Evolutionary conservation across 2,329 filamentous ascomycete genomes (phyloP), one percentile per base, ranked within the genome.

Genomic region (Epichloe glyceriae): DNA sequence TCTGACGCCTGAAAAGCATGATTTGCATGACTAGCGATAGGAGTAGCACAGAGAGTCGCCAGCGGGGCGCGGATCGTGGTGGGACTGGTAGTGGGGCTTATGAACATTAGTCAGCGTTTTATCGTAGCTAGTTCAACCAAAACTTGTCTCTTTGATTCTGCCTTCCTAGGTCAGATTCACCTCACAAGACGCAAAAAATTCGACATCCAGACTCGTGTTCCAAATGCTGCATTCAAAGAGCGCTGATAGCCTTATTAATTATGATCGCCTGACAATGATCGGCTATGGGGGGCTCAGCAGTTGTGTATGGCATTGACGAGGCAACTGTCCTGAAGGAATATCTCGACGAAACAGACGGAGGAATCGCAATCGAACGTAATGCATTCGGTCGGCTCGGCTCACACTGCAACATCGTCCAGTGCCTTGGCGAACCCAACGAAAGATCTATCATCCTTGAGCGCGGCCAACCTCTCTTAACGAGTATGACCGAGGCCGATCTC

Each of bases 231-330:
- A 38, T 17, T 48, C 45, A 10, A 5, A 51, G 14, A 51, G 8
- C 8, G 26, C 26, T 30, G 3, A 3, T 30, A 4, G 8, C 26
- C 26, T 4, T 4, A 30, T 30, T 4, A 0, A 30, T 4, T 30
- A 52, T 46, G 33, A 50, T 12, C 34, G 22, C 22, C 47, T 52
- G 14, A 46, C 34, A 14, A 15, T 30, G 35, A 52, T 52, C 20
- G 46, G 40, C 33, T n/a, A 33, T 14, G 50, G 50, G 50, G 7
- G 47, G 47, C 1, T 52, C 50, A 30, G 50, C 50, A 46, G 26
- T 39, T 8, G 50, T 50, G 41, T 52, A 52, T 35, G 47, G 50
- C 41, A 50, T 52, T 33, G 42, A 52, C 37, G 47, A 50, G 35
- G 17, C 51, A 42, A 52, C 47, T 35, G 42, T 43, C 46, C 42